These are phyloP conservation scores for Rhizodiscina lignyota DNA, from an alignment of 495 filamentous ascomycete species.

Conservation along the genomic window DNA sequence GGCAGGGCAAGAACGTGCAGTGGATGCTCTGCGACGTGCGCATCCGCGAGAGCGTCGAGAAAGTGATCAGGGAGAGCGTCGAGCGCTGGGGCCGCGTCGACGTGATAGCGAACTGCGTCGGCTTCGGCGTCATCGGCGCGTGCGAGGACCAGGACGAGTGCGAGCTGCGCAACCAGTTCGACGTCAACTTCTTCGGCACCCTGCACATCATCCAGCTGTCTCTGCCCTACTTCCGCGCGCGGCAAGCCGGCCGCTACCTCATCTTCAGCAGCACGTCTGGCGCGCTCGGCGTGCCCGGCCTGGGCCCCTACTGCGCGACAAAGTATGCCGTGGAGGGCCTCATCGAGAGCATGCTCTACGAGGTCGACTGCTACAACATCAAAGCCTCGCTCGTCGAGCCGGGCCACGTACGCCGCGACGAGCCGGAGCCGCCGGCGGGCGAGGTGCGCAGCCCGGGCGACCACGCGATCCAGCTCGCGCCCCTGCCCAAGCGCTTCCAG, in stretches of 20 bases:
- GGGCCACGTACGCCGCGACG: constrained; percentile 70
- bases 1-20: constrained; percentile 33
- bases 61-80: constrained; percentile 51
- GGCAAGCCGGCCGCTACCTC: constrained; percentile 60
- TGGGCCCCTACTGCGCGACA: constrained; percentile 88
- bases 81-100: constrained; percentile 67
- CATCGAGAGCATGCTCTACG: constrained; percentile 90
- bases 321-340: constrained; percentile 94
- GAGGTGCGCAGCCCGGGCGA: not conserved
- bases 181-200: constrained; percentile 91
- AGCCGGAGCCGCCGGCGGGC: constrained; percentile 19
- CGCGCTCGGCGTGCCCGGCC: constrained; percentile 73
- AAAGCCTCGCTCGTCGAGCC: constrained; percentile 87
- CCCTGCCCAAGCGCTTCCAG: constrained; percentile 4
- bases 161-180: constrained; percentile 89
- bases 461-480: no score
- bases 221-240: constrained; percentile 71
- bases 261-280: constrained; percentile 89
- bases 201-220: constrained; percentile 85
- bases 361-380: constrained; percentile 79
- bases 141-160: constrained; percentile 95
- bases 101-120: constrained; percentile 59
- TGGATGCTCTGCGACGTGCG: constrained; percentile 82
- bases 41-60: constrained; percentile 56
- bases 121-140: constrained; percentile 63